phyloP scores from a whole-genome alignment of 2,329 filamentous ascomycete species.

The Dactylellina parvicollis region DNA sequence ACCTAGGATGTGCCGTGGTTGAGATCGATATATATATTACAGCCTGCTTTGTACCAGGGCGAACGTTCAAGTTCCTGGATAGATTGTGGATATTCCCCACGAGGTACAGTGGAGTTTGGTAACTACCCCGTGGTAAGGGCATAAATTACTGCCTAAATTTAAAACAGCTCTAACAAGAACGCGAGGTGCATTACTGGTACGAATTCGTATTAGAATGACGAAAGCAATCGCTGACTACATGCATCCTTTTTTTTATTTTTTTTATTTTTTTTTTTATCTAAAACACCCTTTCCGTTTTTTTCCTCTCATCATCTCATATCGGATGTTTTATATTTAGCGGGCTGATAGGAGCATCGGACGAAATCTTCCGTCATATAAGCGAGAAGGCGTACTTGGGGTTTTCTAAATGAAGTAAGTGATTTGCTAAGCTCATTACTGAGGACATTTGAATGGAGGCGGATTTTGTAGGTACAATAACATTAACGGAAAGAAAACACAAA shows the following conservation, averaged over 20 bases:
- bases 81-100: slow-evolving; percentile 26
- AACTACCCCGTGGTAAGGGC: slow-evolving; percentile 17
- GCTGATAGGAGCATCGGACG: slow-evolving; percentile 44
- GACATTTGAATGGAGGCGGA: background rate
- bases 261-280: too few species aligned
- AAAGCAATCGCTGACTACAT: slow-evolving; percentile 32
- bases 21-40: background rate
- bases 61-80: background rate
- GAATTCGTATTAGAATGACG: slow-evolving; percentile 7
- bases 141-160: slow-evolving; percentile 40
- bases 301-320: background rate
- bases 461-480: too few species aligned
- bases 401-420: slow-evolving; percentile 1
- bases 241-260: too few species aligned
- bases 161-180: slow-evolving; percentile 13
- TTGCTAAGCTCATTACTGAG: too few species aligned
- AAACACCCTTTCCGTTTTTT: background rate
- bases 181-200: background rate
- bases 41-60: background rate
- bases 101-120: slow-evolving; percentile 29
- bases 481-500: too few species aligned
- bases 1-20: background rate
- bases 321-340: slow-evolving; percentile 46
- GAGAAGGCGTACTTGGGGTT: background rate
- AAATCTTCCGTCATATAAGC: slow-evolving; percentile 49